These are phyloP conservation scores for Boletus insuetus DNA, from an alignment of 768 basidiomycete genomes.

Conservation along the genomic window DNA sequence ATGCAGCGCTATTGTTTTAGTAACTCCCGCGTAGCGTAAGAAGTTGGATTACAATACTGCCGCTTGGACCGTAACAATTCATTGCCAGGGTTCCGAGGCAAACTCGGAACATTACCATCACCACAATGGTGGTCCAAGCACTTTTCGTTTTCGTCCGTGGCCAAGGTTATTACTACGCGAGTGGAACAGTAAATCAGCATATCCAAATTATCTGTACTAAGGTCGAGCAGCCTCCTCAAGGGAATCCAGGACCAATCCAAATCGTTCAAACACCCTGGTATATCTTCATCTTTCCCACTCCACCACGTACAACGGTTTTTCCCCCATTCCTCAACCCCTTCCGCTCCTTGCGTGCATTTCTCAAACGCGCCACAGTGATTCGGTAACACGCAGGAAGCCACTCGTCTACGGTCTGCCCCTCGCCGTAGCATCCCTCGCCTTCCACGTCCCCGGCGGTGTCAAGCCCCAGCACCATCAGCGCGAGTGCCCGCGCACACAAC, in stretches of 20 bases:
- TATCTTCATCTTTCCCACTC: slow-evolving; percentile 27
- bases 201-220: not conserved
- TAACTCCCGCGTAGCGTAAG: no score
- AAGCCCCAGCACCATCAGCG: slow-evolving; percentile 53
- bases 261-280: slow-evolving; percentile 10
- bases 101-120: no score
- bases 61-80: no score
- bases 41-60: no score
- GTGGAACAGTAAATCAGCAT: not conserved
- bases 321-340: slow-evolving; percentile 1
- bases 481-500: slow-evolving; percentile 58
- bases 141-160: no score
- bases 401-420: slow-evolving; percentile 20
- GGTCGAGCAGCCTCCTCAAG: not conserved
- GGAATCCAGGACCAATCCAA: not conserved
- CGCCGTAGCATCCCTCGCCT: slow-evolving; percentile 19
- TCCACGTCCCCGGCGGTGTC: slow-evolving; percentile 21
- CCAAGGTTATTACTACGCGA: not conserved
- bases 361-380: slow-evolving; percentile 14
- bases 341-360: not conserved
- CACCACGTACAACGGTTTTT: slow-evolving; percentile 9
- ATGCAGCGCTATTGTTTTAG: no score
- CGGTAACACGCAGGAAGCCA: slow-evolving; percentile 26
- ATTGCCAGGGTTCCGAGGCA: no score
- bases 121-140: no score